Evolutionary conservation across 1,139 yeast species (phyloP).

Genomic region (Nakaseomyces delphensis): DNA sequence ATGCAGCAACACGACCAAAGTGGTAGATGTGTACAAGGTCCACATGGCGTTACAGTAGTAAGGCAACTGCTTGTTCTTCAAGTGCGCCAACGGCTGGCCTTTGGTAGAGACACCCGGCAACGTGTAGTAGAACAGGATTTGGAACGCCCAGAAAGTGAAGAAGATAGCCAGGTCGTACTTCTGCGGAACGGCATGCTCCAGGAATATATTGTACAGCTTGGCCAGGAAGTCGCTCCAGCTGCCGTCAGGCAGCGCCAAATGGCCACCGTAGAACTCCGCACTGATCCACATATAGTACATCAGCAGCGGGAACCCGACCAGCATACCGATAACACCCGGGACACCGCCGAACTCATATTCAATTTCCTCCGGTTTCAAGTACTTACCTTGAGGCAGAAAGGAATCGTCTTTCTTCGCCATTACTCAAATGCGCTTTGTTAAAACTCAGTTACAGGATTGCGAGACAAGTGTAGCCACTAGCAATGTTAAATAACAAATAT

Average conservation of each 20-base stretch:
- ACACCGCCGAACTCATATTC: conserved; percentile 95
- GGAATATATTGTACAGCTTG: conserved; percentile 36
- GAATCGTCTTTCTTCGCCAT: background rate
- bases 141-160: conserved; percentile 59
- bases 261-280: conserved; percentile 69
- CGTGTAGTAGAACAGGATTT: conserved; percentile 68
- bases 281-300: conserved; percentile 98
- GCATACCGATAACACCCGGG: conserved; percentile 79
- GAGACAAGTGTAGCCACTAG: too few relatives aligned
- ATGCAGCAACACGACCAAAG: conserved; percentile 53
- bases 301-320: conserved; percentile 80
- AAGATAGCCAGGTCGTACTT: conserved; percentile 59
- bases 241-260: conserved; percentile 56
- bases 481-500: too few relatives aligned
- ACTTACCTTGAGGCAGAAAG: conserved; percentile 33
- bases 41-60: conserved; percentile 89
- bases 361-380: conserved; percentile 35
- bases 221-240: conserved; percentile 46
- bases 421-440: too few relatives aligned
- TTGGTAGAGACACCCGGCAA: conserved; percentile 92
- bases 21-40: conserved; percentile 66
- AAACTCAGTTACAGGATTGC: too few relatives aligned
- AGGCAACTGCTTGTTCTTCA: conserved; percentile 73
- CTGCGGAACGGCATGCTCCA: conserved; percentile 61
- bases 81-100: conserved; percentile 84